These are phyloP conservation scores for Diplodia sapinea DNA, from an alignment of 2,329 filamentous ascomycete species.

Conservation along the genomic window DNA sequence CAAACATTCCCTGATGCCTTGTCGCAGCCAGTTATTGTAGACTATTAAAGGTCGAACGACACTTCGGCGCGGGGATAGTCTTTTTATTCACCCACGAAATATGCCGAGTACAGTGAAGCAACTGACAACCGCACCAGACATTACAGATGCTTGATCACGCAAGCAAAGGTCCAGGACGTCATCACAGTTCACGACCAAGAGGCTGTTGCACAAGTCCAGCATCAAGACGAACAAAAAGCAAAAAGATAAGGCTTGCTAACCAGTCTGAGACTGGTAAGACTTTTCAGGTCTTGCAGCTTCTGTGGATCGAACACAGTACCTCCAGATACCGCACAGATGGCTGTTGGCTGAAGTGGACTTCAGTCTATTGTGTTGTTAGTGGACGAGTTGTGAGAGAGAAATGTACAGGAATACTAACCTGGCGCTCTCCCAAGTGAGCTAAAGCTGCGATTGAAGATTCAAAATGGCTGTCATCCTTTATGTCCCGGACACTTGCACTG, in stretches of 20 bases:
- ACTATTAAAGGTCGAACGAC: too few species aligned
- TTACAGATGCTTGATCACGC: neutral
- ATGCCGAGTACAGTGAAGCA: accelerated
- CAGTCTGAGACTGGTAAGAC: conserved; percentile 18
- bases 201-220: too few species aligned
- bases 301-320: conserved; percentile 49
- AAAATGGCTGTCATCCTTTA: neutral
- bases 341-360: conserved; percentile 41
- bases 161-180: too few species aligned
- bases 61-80: too few species aligned
- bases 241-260: conserved; percentile 1
- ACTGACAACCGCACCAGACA: too few species aligned
- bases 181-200: neutral
- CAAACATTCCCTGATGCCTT: too few species aligned
- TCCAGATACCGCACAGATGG: conserved; percentile 45
- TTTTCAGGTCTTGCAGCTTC: conserved; percentile 37
- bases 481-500: neutral
- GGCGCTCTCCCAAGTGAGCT: conserved; percentile 49
- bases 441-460: conserved; percentile 37
- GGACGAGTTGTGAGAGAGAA: neutral
- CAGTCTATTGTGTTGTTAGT: conserved; percentile 35
- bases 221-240: neutral
- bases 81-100: too few species aligned
- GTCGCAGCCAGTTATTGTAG: too few species aligned
- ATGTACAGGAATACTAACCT: conserved; percentile 31